Evolutionary conservation across 169 alveolate genomes (phyloP).

Genomic region (Plasmodium inui): DNA sequence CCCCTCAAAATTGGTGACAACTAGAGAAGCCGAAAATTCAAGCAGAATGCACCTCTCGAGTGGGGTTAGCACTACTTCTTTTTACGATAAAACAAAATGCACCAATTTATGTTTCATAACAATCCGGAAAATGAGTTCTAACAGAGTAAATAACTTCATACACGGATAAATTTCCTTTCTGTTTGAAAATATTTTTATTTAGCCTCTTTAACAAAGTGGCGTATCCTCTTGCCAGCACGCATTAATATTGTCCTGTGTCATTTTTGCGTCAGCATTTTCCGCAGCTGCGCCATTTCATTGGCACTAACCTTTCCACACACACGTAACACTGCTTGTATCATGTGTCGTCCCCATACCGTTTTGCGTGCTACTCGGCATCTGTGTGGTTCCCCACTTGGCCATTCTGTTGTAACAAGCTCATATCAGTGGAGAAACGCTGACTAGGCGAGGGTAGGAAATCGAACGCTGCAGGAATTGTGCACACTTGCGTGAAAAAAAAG

Average conservation of each 20-base stretch:
- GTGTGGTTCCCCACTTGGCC: neutral
- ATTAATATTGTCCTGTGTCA: neutral
- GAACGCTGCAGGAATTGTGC: neutral
- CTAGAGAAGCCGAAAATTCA: neutral
- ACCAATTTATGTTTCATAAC: neutral
- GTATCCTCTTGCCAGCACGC: neutral
- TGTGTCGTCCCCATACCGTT: neutral
- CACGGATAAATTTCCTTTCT: neutral
- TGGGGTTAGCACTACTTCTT: neutral
- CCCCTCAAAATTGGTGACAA: neutral
- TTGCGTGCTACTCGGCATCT: neutral
- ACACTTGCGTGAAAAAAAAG: neutral
- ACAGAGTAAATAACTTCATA: neutral
- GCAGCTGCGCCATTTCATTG: neutral
- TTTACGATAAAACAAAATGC: neutral
- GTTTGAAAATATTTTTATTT: neutral
- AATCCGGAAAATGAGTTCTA: neutral
- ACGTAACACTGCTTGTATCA: neutral
- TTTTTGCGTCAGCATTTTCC: neutral
- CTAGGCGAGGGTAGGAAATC: neutral
- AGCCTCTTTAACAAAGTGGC: neutral
- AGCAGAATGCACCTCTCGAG: neutral
- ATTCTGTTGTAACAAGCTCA: neutral
- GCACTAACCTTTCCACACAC: neutral
- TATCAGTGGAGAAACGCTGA: neutral